Evolutionary conservation across 805 yeast genomes (phyloP).

Genomic region (Starmerella gropengiesseri): DNA sequence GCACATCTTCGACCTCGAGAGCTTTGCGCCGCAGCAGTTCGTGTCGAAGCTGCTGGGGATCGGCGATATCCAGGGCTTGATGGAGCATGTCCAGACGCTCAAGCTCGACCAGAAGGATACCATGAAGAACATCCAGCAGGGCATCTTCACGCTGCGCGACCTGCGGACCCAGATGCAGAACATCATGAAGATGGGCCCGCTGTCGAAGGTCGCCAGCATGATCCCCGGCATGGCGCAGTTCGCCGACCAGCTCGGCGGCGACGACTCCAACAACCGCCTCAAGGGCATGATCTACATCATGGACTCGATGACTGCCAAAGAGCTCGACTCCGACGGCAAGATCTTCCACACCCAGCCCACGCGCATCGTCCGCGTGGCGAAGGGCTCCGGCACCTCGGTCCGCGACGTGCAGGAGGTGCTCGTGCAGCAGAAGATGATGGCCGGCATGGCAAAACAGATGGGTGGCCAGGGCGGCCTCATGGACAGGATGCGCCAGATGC

Average conservation of each 20-base stretch:
- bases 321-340: slow-evolving; percentile 80
- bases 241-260: slow-evolving; percentile 82
- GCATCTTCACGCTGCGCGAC: slow-evolving; percentile 84
- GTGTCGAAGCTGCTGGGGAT: slow-evolving; percentile 87
- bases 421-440: slow-evolving; percentile 88
- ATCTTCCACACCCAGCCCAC: slow-evolving; percentile 70
- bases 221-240: slow-evolving; percentile 81
- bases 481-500: slow-evolving; percentile 32
- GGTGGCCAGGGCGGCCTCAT: slow-evolving; percentile 46
- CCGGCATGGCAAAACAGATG: slow-evolving; percentile 72
- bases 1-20: slow-evolving; percentile 85
- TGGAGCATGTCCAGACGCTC: slow-evolving; percentile 85
- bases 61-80: slow-evolving; percentile 86
- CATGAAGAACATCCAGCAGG: slow-evolving; percentile 85
- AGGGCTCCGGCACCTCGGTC: slow-evolving; percentile 88
- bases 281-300: slow-evolving; percentile 81
- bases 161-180: slow-evolving; percentile 91
- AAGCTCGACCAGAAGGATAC: slow-evolving; percentile 77
- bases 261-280: slow-evolving; percentile 73
- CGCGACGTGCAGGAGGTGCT: slow-evolving; percentile 88
- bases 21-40: slow-evolving; percentile 80
- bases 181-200: slow-evolving; percentile 92
- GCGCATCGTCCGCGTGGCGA: slow-evolving; percentile 79
- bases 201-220: slow-evolving; percentile 89
- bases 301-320: slow-evolving; percentile 93